These are phyloP conservation scores for Botryotinia narcissicola DNA, from an alignment of 2,329 filamentous ascomycete species.

Conservation along the genomic window DNA sequence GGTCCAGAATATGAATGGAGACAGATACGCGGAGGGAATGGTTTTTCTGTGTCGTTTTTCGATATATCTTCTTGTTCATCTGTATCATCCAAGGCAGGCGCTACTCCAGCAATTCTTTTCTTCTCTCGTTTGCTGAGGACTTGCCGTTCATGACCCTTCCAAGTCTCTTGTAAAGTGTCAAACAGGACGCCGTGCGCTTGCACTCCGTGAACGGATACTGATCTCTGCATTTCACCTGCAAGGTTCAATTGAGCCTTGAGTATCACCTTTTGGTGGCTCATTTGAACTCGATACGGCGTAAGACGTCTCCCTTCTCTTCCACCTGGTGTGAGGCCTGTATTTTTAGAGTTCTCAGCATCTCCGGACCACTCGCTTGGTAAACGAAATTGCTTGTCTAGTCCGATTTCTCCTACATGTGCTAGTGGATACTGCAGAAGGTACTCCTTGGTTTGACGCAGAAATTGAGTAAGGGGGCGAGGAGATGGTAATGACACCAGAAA, in stretches of 20 bases:
- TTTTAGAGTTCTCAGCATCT: conserved; percentile 41
- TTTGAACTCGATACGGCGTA: conserved; percentile 64
- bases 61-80: conserved; percentile 39
- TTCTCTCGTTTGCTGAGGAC: conserved; percentile 59
- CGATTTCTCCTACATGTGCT: conserved; percentile 74
- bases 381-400: conserved; percentile 73
- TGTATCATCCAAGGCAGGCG: conserved; percentile 38
- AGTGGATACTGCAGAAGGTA: conserved; percentile 57
- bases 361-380: conserved; percentile 61
- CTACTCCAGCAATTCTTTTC: conserved; percentile 45
- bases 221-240: conserved; percentile 65
- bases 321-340: conserved; percentile 60
- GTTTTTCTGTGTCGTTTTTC: conserved; percentile 45
- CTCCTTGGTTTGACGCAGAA: conserved; percentile 54
- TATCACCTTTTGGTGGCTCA: conserved; percentile 66
- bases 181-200: conserved; percentile 58
- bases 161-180: conserved; percentile 61
- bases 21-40: conserved; percentile 85
- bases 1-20: conserved; percentile 90
- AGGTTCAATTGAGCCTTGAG: conserved; percentile 67
- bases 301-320: conserved; percentile 67
- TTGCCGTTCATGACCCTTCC: conserved; percentile 67
- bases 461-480: conserved; percentile 57
- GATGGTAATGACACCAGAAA: conserved; percentile 54
- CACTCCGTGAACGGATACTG: conserved; percentile 75